Percentiles rank a stretch among this genome's conserved stretches.
Evolutionary conservation across 805 yeast species (phyloP).

Genomic region (Barnettozyma pratensis): DNA sequence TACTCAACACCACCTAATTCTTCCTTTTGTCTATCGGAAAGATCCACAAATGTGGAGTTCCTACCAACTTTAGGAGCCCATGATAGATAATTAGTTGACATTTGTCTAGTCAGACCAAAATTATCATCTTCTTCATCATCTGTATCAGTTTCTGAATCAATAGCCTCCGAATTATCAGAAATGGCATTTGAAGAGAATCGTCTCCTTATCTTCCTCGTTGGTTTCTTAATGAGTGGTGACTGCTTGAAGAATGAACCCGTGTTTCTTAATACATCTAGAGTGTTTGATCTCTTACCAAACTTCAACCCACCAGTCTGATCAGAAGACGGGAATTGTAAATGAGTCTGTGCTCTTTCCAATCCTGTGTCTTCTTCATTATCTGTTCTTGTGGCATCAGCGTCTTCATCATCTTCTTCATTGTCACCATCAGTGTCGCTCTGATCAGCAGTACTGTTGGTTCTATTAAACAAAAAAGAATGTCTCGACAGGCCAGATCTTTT

Average conservation of each 20-base stretch:
- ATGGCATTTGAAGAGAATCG: conserved; percentile 23
- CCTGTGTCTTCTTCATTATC: conserved; percentile 1
- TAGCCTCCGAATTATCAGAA: conserved; percentile 16
- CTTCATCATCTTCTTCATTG: conserved; percentile 6
- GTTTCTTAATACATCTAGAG: conserved; percentile 35
- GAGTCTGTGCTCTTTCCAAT: conserved; percentile 26
- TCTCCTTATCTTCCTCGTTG: conserved; percentile 26
- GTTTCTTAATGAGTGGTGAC: conserved; percentile 38
- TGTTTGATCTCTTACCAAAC: conserved; percentile 40
- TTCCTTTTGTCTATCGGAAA: conserved; percentile 79
- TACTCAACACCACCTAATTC: conserved; percentile 98
- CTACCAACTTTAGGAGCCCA: conserved; percentile 91
- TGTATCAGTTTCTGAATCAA: conserved; percentile 12
- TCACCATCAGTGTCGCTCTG: conserved; percentile 4
- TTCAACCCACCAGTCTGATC: conserved; percentile 34
- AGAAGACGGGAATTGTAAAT: conserved; percentile 30
- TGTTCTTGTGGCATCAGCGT: conserved; percentile 4
- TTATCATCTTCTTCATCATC: conserved; percentile 30
- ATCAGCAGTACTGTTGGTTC: not conserved
- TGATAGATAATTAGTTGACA: conserved; percentile 68
- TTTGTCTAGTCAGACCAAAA: conserved; percentile 28
- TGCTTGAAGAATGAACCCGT: conserved; percentile 23
- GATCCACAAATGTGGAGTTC: conserved; percentile 83
- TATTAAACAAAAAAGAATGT: conserved; percentile 9
- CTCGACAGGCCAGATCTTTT: conserved; percentile 16